Conservation (phyloP, 495 filamentous ascomycete genomes). For the Penicillium daleae region DNA sequence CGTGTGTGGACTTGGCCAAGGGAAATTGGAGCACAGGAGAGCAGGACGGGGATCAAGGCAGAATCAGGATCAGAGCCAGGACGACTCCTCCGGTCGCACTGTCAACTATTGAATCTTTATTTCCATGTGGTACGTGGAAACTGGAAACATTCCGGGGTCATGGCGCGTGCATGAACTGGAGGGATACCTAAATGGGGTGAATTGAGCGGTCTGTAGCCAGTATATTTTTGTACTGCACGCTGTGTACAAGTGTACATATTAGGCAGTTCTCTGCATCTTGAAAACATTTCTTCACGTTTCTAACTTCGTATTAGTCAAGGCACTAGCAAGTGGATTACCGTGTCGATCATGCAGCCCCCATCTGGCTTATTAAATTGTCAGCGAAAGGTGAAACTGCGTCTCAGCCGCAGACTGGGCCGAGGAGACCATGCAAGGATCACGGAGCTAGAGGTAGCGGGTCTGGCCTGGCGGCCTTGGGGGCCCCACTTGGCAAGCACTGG, state of each 20-base stretch:
- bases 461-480: neutral
- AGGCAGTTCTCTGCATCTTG: neutral
- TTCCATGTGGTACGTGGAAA: slow-evolving; percentile 1
- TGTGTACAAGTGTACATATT: neutral
- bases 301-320: neutral
- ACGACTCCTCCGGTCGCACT: slow-evolving; percentile 12
- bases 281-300: neutral
- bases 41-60: neutral
- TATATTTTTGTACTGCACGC: neutral
- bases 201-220: neutral
- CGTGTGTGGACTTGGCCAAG: slow-evolving; percentile 5
- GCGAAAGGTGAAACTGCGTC: slow-evolving; percentile 13
- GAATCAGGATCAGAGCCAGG: slow-evolving; percentile 9
- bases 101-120: neutral
- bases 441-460: slow-evolving; percentile 16
- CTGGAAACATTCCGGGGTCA: neutral
- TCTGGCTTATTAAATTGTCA: slow-evolving; percentile 1
- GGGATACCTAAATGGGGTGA: neutral
- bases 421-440: slow-evolving; percentile 31
- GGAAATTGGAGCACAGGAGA: slow-evolving; percentile 1
- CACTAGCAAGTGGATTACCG: slow-evolving; percentile 3
- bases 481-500: neutral
- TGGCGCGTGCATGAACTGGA: slow-evolving; percentile 4
- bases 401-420: slow-evolving; percentile 21
- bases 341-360: slow-evolving; percentile 2